A percentile compares a stretch with the other conserved stretches of the same genome.
phyloP scores from a whole-genome alignment of 1,284 basidiomycete species.

The Megacollybia platyphylla region DNA sequence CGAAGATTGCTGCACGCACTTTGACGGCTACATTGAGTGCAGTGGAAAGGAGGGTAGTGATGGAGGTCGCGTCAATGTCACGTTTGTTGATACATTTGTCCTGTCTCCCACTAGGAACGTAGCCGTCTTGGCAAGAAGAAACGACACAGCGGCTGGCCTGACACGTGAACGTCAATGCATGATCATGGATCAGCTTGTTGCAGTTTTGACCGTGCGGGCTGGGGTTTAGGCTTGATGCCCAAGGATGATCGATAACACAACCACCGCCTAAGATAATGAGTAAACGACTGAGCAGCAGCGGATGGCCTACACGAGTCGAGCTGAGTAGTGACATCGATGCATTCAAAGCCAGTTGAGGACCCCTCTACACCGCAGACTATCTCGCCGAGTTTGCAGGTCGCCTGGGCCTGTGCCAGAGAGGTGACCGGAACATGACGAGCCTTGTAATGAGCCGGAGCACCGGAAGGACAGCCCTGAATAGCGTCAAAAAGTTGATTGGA shows the following conservation, averaged over 20 bases:
- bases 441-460: not conserved
- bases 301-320: not conserved
- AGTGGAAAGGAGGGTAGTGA: not conserved
- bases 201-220: not conserved
- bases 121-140: not conserved
- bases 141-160: not conserved
- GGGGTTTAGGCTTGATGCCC: not conserved
- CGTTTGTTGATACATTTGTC: not conserved
- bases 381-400: not conserved
- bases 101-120: not conserved
- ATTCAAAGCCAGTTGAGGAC: not conserved
- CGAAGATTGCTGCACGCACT: not conserved
- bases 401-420: not conserved
- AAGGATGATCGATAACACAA: not conserved
- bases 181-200: not conserved
- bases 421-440: not conserved
- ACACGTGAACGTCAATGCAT: not conserved
- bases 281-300: not conserved
- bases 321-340: not conserved
- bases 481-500: not conserved
- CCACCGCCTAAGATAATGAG: not conserved
- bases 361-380: not conserved
- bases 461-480: not conserved
- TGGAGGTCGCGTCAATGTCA: not conserved
- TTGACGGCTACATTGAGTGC: not conserved